A percentile compares a stretch with the other conserved stretches of the same genome.
phyloP scores from a whole-genome alignment of 345 rosid species.

The Firmiana major region DNA sequence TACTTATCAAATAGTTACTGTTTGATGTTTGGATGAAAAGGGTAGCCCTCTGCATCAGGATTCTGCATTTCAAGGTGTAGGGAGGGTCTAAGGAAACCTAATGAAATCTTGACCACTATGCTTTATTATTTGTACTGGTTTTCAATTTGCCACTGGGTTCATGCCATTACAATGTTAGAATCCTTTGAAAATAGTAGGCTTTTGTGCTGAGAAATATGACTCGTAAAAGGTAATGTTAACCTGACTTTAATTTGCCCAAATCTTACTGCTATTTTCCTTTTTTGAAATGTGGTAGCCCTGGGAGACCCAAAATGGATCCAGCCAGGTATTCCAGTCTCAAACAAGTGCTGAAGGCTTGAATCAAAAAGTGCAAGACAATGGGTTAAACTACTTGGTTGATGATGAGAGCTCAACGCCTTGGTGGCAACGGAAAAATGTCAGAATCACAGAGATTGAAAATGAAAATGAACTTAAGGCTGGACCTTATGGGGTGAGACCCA shows the following conservation, averaged over 20 bases:
- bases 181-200: background rate
- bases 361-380: slow-evolving; percentile 37
- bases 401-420: slow-evolving; percentile 42
- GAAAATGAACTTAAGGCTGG: slow-evolving; percentile 41
- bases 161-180: background rate
- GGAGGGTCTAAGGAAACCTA: background rate
- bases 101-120: background rate
- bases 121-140: background rate
- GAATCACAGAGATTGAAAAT: slow-evolving; percentile 58
- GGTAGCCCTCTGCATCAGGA: background rate
- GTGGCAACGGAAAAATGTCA: slow-evolving; percentile 74
- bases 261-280: slow-evolving; percentile 6
- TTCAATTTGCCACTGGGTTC: background rate
- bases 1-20: background rate
- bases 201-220: background rate
- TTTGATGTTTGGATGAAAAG: slow-evolving; percentile 5
- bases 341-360: slow-evolving; percentile 34
- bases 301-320: slow-evolving; percentile 55
- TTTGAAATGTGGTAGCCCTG: slow-evolving; percentile 59
- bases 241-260: background rate
- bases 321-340: slow-evolving; percentile 35
- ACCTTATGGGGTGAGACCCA: slow-evolving; percentile 34
- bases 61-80: background rate
- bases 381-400: slow-evolving; percentile 33
- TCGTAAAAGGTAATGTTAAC: background rate